Evolutionary conservation across 2,329 filamentous ascomycete species (phyloP).

Genomic region (Hymenoscyphus linearis): DNA sequence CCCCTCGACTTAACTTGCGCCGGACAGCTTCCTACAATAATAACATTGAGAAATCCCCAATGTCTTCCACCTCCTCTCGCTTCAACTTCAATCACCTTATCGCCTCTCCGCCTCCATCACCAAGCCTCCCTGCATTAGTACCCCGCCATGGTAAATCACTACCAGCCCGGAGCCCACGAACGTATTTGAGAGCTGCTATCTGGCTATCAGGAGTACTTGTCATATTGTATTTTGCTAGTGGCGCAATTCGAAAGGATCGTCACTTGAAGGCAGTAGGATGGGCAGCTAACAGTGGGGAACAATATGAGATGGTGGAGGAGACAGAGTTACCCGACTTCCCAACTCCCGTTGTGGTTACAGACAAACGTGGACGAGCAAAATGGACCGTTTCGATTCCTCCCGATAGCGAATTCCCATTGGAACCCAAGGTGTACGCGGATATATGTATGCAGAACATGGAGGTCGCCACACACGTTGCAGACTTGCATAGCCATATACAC

Average conservation of each 20-base stretch:
- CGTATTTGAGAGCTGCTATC: slow-evolving; percentile 35
- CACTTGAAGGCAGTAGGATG: slow-evolving; percentile 35
- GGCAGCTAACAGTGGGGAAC: slow-evolving; percentile 37
- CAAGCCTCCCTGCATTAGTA: slow-evolving; percentile 62
- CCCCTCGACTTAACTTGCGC: slow-evolving; percentile 53
- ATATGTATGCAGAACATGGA: slow-evolving; percentile 65
- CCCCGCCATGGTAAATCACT: slow-evolving; percentile 58
- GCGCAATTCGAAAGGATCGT: slow-evolving; percentile 31
- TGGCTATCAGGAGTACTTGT: slow-evolving; percentile 47
- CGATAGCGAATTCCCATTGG: slow-evolving; percentile 60
- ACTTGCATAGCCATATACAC: slow-evolving; percentile 41
- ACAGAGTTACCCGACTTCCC: slow-evolving; percentile 65
- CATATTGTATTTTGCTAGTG: slow-evolving; percentile 45
- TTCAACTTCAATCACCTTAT: slow-evolving; percentile 64
- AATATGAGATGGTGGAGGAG: slow-evolving; percentile 63
- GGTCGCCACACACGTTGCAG: slow-evolving; percentile 53
- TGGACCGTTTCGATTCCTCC: slow-evolving; percentile 81
- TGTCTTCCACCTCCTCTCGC: slow-evolving; percentile 56
- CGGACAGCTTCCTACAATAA: slow-evolving; percentile 53
- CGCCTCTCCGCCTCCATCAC: slow-evolving; percentile 65
- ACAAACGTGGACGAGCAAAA: slow-evolving; percentile 56
- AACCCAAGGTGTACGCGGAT: slow-evolving; percentile 59
- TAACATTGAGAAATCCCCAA: slow-evolving; percentile 46
- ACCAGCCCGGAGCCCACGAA: slow-evolving; percentile 35
- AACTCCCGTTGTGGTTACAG: slow-evolving; percentile 65